Evolutionary conservation across 1,284 basidiomycete species (phyloP).

Genomic region (Meira nashicola): DNA sequence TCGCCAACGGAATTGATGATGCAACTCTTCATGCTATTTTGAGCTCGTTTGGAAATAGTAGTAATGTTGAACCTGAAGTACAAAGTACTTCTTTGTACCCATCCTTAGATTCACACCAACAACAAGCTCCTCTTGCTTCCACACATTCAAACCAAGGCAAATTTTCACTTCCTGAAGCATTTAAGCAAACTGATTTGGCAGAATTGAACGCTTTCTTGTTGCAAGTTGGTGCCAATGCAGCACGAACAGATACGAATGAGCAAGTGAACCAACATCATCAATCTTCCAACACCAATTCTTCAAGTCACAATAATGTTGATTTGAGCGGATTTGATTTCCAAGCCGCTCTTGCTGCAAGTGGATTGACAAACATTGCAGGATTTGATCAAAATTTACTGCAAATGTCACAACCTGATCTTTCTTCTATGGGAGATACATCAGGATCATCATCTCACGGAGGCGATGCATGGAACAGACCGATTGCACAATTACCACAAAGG

Average conservation of each 20-base stretch:
- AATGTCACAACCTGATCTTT: background rate
- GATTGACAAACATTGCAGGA: slow-evolving; percentile 43
- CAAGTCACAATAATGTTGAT: background rate
- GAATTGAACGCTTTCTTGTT: slow-evolving; percentile 50
- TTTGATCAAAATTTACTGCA: slow-evolving; percentile 34
- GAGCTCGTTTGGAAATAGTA: slow-evolving; percentile 42
- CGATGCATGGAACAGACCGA: slow-evolving; percentile 14
- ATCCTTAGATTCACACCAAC: slow-evolving; percentile 54
- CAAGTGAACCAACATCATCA: background rate
- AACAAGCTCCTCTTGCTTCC: slow-evolving; percentile 35
- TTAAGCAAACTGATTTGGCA: slow-evolving; percentile 54
- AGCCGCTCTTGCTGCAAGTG: slow-evolving; percentile 28
- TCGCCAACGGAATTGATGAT: slow-evolving; percentile 36
- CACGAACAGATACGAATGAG: slow-evolving; percentile 25
- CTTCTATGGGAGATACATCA: background rate
- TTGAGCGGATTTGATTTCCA: slow-evolving; percentile 25
- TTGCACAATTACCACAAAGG: slow-evolving; percentile 31
- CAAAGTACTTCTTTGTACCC: background rate
- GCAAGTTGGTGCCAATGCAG: slow-evolving; percentile 48
- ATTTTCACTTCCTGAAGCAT: slow-evolving; percentile 57
- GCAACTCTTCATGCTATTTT: slow-evolving; percentile 33
- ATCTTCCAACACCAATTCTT: slow-evolving; percentile 10
- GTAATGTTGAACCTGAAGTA: slow-evolving; percentile 26
- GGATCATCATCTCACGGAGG: slow-evolving; percentile 2
- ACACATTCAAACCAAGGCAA: slow-evolving; percentile 57